A percentile compares a stretch with the other conserved stretches of the same genome.
Evolutionary conservation across 2,329 filamentous ascomycete genomes (phyloP).

Genomic region (Penicillium olsonii): DNA sequence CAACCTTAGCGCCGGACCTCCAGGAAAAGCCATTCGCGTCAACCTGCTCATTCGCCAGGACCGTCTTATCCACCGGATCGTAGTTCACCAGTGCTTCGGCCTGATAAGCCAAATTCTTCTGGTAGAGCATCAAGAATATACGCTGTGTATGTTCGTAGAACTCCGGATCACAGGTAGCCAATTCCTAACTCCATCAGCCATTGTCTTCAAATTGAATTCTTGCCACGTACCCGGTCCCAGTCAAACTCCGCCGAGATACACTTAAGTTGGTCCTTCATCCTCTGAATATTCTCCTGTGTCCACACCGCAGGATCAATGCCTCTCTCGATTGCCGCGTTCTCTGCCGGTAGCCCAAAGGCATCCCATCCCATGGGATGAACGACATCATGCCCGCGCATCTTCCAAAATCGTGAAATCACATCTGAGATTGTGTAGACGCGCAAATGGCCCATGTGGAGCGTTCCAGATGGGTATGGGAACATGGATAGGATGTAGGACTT

Average conservation of each 20-base stretch:
- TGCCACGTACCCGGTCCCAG: constrained; percentile 69
- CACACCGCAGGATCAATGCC: constrained; percentile 75
- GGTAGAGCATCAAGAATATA: constrained; percentile 76
- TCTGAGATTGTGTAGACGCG: constrained; percentile 91
- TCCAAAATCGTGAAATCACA: constrained; percentile 74
- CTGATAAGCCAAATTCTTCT: constrained; percentile 77
- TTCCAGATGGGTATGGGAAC: constrained; percentile 91
- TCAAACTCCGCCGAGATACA: constrained; percentile 81
- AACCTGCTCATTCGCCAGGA: constrained; percentile 92
- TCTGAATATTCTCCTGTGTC: constrained; percentile 77
- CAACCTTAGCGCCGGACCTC: constrained; percentile 82
- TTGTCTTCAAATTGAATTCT: background rate
- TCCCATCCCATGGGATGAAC: constrained; percentile 95
- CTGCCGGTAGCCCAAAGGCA: constrained; percentile 84
- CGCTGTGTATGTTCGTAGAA: constrained; percentile 91
- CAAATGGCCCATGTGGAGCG: constrained; percentile 81
- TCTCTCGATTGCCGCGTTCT: constrained; percentile 85
- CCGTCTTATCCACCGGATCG: constrained; percentile 85
- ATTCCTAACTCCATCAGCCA: constrained; percentile 58
- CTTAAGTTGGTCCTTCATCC: constrained; percentile 80
- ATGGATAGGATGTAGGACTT: constrained; percentile 77
- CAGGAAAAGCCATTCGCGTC: constrained; percentile 81
- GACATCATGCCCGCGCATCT: constrained; percentile 72
- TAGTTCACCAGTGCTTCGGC: constrained; percentile 84
- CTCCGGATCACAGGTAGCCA: constrained; percentile 78